Conservation (phyloP, 2,329 filamentous ascomycete genomes). For the Sclerotinia nivalis region DNA sequence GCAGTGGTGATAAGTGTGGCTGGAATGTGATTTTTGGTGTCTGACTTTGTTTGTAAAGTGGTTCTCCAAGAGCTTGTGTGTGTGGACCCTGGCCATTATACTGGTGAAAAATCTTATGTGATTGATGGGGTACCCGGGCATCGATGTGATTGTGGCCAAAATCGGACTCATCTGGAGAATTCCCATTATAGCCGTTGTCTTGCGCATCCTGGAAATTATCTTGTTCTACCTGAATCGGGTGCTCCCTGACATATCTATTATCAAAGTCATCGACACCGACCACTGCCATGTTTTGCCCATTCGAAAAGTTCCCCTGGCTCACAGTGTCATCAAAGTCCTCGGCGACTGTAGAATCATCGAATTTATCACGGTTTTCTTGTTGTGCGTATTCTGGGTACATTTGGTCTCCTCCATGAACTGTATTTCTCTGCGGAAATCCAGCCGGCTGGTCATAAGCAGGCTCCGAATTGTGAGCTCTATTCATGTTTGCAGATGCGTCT, state of each 20-base stretch:
- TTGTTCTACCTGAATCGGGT: not conserved
- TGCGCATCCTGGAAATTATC: not conserved
- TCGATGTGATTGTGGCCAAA: not conserved
- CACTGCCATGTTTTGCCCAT: not conserved
- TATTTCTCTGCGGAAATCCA: not conserved
- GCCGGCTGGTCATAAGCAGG: slow-evolving; percentile 4
- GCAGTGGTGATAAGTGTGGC: not conserved
- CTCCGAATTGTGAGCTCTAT: slow-evolving; percentile 1
- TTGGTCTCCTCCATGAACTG: not conserved
- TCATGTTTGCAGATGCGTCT: slow-evolving; percentile 4
- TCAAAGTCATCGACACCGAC: not conserved
- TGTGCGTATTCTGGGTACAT: not conserved
- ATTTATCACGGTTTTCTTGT: not conserved
- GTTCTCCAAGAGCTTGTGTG: not conserved
- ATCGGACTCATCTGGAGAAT: not conserved
- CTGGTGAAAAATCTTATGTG: not conserved
- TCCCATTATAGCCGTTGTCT: not conserved
- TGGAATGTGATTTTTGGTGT: not conserved
- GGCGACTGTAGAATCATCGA: slow-evolving; percentile 15
- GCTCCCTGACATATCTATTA: not conserved
- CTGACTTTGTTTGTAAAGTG: slow-evolving; percentile 11
- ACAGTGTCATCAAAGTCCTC: slow-evolving; percentile 18
- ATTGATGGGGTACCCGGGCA: not conserved
- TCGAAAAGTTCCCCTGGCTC: slow-evolving; percentile 2
- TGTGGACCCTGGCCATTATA: slow-evolving; percentile 6